phyloP scores from a whole-genome alignment of 371 early-diverging fungal genomes.

The Apophysomyces trapeziformis region DNA sequence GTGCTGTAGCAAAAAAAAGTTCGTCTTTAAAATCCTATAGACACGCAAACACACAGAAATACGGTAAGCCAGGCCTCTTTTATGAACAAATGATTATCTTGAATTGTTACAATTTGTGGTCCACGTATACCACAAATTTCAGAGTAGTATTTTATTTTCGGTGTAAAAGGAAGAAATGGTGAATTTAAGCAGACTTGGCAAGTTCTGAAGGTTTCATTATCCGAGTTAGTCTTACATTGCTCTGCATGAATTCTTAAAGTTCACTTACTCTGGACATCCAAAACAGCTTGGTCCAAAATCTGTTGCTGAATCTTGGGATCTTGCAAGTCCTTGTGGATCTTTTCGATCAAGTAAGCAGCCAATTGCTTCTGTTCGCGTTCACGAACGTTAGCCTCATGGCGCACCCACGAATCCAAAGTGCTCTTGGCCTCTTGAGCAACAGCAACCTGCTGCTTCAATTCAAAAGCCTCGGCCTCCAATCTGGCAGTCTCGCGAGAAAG shows the following conservation, averaged over 20 bases:
- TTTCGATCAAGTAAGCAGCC: slow-evolving; percentile 83
- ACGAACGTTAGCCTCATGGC: slow-evolving; percentile 92
- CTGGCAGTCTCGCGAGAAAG: slow-evolving; percentile 93
- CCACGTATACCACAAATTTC: background rate
- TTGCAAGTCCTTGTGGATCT: slow-evolving; percentile 78
- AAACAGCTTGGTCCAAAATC: slow-evolving; percentile 58
- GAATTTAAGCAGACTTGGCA: slow-evolving; percentile 42
- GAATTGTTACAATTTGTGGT: slow-evolving; percentile 3
- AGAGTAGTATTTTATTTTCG: background rate
- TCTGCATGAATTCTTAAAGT: background rate
- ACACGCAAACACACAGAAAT: background rate
- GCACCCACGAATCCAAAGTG: slow-evolving; percentile 95
- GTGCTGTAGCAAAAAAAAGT: too few species aligned
- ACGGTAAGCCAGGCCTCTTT: background rate
- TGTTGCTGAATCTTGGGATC: slow-evolving; percentile 79
- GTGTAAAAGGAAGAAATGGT: background rate
- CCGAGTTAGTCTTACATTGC: background rate
- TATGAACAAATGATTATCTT: too few species aligned
- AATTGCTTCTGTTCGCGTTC: slow-evolving; percentile 92
- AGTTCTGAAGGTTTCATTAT: slow-evolving; percentile 25
- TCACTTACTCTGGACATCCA: slow-evolving; percentile 56
- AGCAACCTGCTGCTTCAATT: slow-evolving; percentile 90
- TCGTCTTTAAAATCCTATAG: too few species aligned
- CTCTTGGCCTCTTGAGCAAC: slow-evolving; percentile 85
- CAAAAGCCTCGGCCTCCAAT: slow-evolving; percentile 91